Evolutionary conservation across 2,329 filamentous ascomycete genomes (phyloP), one percentile per base, ranked within the genome.

Genomic region (Cercospora berteroae): DNA sequence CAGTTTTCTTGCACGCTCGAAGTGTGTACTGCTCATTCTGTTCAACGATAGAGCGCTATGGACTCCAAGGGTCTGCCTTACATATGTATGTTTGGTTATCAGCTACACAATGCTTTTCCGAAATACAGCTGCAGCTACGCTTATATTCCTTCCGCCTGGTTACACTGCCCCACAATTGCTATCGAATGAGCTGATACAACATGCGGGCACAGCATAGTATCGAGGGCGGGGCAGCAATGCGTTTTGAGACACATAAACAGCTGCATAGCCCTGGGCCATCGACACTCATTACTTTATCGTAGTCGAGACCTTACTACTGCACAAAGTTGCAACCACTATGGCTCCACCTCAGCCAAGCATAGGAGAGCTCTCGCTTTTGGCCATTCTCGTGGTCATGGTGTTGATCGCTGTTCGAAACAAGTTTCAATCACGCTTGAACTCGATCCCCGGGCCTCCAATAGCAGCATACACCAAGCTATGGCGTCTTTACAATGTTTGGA

Each of bases 401-500:
- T 18, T 36, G 27, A 36, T 58, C n/a, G 55, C 55, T n/a, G 16
- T 31, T 36, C 55, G 55, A 0, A 36, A 58, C 31, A 58, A 58
- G 18, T 58, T 36, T 23, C 55, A 58, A 36, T 29, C n/a, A 58
- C 29, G 55, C 16, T n/a, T 58, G 9, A 8, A 18, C 2, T 33
- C 29, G 9, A 58, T 58, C 7, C 55, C 55, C 13, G 55, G 55
- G n/a, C 55, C 55, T 18, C 16, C 16, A 20, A 6, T 58, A 9
- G 55, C 55, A 20, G 55, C 29, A 33, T 58, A 58, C 13, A 58
- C 55, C n/a, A 58, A 58, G 9, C 5, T 58, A 10, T 58, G 55
- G 55, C 55, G 55, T 16, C n/a, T 58, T 16, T 6, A 58, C 16
- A 58, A 27, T 58, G 55, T 58, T n/a, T 58, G 55, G 55, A 58